A percentile compares a stretch with the other conserved stretches of the same genome.
Conservation (phyloP, 345 rosid genomes). For the Sisymbrium altissimum region DNA sequence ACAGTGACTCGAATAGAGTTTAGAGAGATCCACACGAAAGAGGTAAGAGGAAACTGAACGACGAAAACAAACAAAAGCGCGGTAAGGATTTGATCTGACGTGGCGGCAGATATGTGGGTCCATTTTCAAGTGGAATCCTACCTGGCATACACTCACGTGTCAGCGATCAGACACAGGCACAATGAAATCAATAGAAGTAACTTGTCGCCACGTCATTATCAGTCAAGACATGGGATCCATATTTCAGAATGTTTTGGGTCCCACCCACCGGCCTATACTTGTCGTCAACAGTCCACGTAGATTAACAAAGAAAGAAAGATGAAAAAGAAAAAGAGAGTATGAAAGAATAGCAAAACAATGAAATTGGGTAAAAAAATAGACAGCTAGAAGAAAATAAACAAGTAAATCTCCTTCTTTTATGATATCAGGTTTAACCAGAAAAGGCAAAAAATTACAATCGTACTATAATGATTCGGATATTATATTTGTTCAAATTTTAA, state of each 20-base stretch:
- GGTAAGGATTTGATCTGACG: constrained; percentile 16
- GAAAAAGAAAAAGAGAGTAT: neutral
- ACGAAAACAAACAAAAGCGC: neutral
- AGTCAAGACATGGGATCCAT: neutral
- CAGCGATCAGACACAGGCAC: constrained; percentile 3
- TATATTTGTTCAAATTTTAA: neutral
- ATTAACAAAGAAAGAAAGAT: neutral
- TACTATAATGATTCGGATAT: neutral
- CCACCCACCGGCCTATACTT: constrained; percentile 24
- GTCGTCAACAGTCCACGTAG: constrained; percentile 22
- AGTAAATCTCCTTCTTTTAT: neutral
- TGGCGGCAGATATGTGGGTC: constrained; percentile 22
- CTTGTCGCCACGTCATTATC: constrained; percentile 36
- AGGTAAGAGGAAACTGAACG: neutral
- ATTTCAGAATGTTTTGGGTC: neutral
- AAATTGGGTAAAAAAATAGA: neutral
- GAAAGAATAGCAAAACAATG: neutral
- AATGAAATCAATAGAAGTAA: neutral
- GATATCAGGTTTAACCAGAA: neutral
- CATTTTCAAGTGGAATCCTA: constrained; percentile 11
- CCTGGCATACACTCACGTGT: constrained; percentile 28
- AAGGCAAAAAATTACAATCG: neutral
- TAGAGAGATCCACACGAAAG: constrained; percentile 5
- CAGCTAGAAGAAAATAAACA: neutral
- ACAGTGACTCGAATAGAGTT: neutral